phyloP scores from a whole-genome alignment of 805 yeast genomes.

The Wickerhamiella kazuoi region DNA sequence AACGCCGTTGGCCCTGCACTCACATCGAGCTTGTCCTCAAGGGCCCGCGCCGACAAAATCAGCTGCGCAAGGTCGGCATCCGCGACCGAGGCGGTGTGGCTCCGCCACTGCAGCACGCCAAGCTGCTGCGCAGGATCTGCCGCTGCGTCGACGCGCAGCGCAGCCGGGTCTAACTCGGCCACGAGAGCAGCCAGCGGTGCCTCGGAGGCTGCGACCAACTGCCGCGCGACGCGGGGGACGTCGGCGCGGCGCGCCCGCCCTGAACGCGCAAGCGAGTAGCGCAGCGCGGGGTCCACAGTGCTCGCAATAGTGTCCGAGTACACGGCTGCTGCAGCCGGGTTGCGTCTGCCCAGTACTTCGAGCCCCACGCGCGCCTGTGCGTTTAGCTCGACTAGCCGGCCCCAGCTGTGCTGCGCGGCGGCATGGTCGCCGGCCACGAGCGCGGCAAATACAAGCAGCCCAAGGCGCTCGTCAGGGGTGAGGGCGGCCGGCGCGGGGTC shows the following conservation, averaged over 20 bases:
- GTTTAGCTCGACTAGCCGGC: slow-evolving; percentile 30
- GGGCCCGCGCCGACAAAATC: slow-evolving; percentile 16
- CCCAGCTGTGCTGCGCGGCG: slow-evolving; percentile 40
- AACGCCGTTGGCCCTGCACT: slow-evolving; percentile 19
- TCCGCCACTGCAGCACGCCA: slow-evolving; percentile 38
- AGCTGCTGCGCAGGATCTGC: slow-evolving; percentile 18
- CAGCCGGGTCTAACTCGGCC: slow-evolving; percentile 19
- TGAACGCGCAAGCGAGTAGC: slow-evolving; percentile 33
- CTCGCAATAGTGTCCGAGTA: slow-evolving; percentile 40
- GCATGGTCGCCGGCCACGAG: slow-evolving; percentile 36
- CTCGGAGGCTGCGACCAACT: slow-evolving; percentile 22
- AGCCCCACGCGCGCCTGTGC: slow-evolving; percentile 47
- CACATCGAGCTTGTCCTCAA: slow-evolving; percentile 12
- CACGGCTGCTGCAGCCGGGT: slow-evolving; percentile 14
- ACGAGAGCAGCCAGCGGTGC: slow-evolving; percentile 28
- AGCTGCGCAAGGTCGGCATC: slow-evolving; percentile 54
- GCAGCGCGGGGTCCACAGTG: slow-evolving; percentile 48
- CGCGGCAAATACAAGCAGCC: slow-evolving; percentile 20
- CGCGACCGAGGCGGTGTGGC: slow-evolving; percentile 41
- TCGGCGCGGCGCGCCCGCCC: slow-evolving; percentile 22
- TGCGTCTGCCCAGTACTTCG: slow-evolving; percentile 30
- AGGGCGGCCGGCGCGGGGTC: slow-evolving; percentile 8
- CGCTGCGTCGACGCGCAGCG: slow-evolving; percentile 12
- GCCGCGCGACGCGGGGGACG: slow-evolving; percentile 32
- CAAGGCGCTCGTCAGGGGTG: slow-evolving; percentile 10